These are phyloP conservation scores for Saccharum spontaneum DNA, from an alignment of 176 grass and related monocot genomes.

Conservation along the genomic window DNA sequence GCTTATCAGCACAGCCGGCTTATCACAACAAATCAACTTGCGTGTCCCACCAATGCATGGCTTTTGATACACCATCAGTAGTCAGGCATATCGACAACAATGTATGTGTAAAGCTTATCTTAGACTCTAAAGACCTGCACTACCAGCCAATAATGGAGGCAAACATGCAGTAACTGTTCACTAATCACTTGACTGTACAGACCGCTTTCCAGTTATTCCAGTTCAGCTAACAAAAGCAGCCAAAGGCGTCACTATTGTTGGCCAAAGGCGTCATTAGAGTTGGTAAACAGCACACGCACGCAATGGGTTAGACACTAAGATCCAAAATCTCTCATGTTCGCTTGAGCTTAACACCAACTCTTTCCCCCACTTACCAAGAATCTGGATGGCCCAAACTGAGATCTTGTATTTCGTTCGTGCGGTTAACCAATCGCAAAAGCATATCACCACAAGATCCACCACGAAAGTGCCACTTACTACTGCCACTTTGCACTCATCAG, in stretches of 20 bases:
- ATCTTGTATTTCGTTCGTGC: conserved; percentile 19
- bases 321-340: conserved; percentile 23
- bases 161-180: conserved; percentile 44
- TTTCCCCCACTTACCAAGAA: conserved; percentile 23
- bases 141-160: conserved; percentile 40
- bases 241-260: conserved; percentile 10
- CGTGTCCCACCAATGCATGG: not conserved
- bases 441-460: conserved; percentile 27
- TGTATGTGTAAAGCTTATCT: conserved; percentile 22
- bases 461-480: conserved; percentile 15
- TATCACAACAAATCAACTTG: too few species aligned
- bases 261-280: conserved; percentile 30
- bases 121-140: conserved; percentile 19
- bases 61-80: not conserved
- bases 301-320: conserved; percentile 20
- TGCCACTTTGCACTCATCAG: conserved; percentile 26
- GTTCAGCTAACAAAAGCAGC: conserved; percentile 39
- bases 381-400: conserved; percentile 33
- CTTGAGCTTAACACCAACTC: conserved; percentile 38
- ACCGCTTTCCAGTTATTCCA: conserved; percentile 47
- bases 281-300: conserved; percentile 26
- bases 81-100: conserved; percentile 30
- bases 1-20: too few species aligned
- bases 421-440: conserved; percentile 9
- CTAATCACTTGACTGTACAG: conserved; percentile 24